Conservation (phyloP, 345 rosid genomes). For the Salix suchowensis region DNA sequence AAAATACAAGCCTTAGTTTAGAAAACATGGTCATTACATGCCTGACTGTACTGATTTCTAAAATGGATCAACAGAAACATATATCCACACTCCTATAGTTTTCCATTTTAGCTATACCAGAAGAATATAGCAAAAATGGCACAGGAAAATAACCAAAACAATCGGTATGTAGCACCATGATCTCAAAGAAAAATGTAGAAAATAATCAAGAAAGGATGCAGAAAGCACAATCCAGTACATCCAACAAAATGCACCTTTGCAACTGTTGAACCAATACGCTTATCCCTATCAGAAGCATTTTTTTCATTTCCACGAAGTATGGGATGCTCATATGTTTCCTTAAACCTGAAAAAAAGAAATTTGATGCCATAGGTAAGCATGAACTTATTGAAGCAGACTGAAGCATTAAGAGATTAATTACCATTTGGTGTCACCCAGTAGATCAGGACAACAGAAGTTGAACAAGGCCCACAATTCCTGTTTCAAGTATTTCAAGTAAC, state of each 20-base stretch:
- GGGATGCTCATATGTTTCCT: constrained; percentile 65
- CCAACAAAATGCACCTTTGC: constrained; percentile 61
- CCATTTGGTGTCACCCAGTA: constrained; percentile 83
- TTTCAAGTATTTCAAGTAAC: constrained; percentile 21
- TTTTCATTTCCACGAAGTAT: constrained; percentile 91
- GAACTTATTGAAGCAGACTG: constrained; percentile 12
- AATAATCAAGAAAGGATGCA: background rate
- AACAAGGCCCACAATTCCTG: constrained; percentile 97
- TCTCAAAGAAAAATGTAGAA: background rate
- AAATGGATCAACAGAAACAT: background rate
- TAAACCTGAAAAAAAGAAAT: constrained; percentile 53
- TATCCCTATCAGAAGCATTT: constrained; percentile 82
- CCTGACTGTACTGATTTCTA: background rate
- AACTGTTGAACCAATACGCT: constrained; percentile 77
- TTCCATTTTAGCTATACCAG: background rate
- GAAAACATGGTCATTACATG: background rate
- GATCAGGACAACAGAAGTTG: constrained; percentile 84
- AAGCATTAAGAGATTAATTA: constrained; percentile 28
- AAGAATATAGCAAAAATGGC: background rate
- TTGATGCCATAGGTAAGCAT: constrained; percentile 17
- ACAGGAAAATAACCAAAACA: background rate
- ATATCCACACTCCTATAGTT: background rate
- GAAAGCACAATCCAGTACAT: background rate
- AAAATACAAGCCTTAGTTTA: background rate
- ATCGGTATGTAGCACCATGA: background rate